Percentiles rank a stretch among this genome's conserved stretches.
Evolutionary conservation across 805 yeast species (phyloP).

Genomic region (Saturnispora zaruensis): DNA sequence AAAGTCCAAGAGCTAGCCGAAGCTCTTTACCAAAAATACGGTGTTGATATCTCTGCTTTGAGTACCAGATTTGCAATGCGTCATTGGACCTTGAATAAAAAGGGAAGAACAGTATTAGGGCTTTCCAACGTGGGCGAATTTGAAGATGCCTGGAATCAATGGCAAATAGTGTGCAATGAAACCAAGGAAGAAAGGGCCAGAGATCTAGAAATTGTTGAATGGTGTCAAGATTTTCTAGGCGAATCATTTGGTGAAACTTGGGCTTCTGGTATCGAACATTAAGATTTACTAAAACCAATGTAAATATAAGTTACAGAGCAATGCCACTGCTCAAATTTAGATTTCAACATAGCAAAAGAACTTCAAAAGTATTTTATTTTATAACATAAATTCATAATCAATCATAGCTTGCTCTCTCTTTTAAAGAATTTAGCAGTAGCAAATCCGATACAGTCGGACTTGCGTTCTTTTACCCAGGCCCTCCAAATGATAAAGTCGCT

Average conservation of each 20-base stretch:
- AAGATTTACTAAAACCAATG: background rate
- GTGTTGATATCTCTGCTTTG: constrained; percentile 68
- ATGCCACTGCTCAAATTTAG: no score
- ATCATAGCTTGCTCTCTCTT: constrained; percentile 5
- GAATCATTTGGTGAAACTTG: constrained; percentile 57
- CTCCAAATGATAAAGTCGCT: constrained; percentile 67
- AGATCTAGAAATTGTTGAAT: constrained; percentile 37
- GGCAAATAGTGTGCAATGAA: constrained; percentile 37
- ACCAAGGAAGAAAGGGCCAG: constrained; percentile 22
- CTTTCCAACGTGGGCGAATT: constrained; percentile 60
- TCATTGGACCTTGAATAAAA: constrained; percentile 38
- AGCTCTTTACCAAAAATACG: constrained; percentile 29
- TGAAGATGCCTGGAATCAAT: constrained; percentile 49
- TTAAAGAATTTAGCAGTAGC: constrained; percentile 60
- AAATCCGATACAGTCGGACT: constrained; percentile 60
- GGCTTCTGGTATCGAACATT: constrained; percentile 32
- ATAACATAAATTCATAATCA: background rate
- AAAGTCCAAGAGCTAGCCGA: constrained; percentile 41
- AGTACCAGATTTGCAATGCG: constrained; percentile 70
- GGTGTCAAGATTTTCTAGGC: constrained; percentile 41
- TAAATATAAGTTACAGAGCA: background rate
- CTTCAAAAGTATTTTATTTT: background rate
- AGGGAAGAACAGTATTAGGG: constrained; percentile 70
- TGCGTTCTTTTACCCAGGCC: constrained; percentile 66
- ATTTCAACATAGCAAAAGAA: no score